Percentiles rank a stretch among this genome's conserved stretches.
Conservation (phyloP, 2,329 filamentous ascomycete species). For the Aspergillus luchuensis region DNA sequence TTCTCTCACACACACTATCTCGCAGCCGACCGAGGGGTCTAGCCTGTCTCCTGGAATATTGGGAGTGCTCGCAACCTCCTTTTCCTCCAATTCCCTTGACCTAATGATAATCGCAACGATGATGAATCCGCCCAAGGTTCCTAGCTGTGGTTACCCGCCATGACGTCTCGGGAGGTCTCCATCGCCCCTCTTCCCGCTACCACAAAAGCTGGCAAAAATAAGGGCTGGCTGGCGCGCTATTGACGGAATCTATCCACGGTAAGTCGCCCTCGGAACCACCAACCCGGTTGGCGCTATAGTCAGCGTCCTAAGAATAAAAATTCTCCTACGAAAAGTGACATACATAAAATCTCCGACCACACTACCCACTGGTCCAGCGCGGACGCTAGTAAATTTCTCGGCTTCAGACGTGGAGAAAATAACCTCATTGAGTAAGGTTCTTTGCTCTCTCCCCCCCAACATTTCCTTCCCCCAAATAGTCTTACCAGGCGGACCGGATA, state of each 20-base stretch:
- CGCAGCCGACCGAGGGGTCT: background rate
- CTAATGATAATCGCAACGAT: background rate
- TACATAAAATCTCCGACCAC: constrained; percentile 8
- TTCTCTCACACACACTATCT: background rate
- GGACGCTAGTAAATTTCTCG: constrained; percentile 12
- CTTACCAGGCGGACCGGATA: constrained; percentile 16
- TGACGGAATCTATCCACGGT: constrained; percentile 4
- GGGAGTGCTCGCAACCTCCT: background rate
- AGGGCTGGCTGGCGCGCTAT: background rate
- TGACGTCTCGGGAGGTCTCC: constrained; percentile 2
- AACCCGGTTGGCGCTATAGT: background rate
- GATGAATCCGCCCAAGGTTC: background rate
- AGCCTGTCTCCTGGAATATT: background rate
- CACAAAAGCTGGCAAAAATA: background rate
- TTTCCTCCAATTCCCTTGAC: background rate
- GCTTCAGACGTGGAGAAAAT: constrained; percentile 10
- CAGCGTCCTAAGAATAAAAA: constrained; percentile 1
- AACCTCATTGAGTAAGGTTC: constrained; percentile 16
- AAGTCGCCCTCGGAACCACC: constrained; percentile 1
- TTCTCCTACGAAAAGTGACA: background rate
- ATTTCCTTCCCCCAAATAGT: background rate
- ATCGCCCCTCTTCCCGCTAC: background rate
- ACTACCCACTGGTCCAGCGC: constrained; percentile 1
- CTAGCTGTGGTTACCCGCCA: background rate
- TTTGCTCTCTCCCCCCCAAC: background rate